Percentiles rank a stretch among this genome's conserved stretches.
These are phyloP conservation scores for Pichia sp. DNA, from an alignment of 1,139 yeast genomes.

Conservation along the genomic window DNA sequence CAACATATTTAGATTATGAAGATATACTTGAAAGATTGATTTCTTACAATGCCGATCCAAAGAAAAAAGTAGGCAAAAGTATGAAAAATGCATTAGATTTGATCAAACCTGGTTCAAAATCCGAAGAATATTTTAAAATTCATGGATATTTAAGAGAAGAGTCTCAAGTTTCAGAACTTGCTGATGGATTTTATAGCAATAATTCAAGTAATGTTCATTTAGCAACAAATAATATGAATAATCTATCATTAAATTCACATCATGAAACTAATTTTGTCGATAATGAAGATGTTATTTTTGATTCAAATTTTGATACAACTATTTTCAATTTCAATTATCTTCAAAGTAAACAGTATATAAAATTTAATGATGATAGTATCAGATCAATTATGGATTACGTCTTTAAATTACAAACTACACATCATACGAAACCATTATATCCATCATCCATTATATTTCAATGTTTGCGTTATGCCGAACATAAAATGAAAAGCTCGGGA, in stretches of 20 bases:
- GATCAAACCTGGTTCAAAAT: conserved; percentile 32
- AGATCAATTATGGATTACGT: conserved; percentile 53
- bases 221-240: conserved; percentile 19
- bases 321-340: conserved; percentile 43
- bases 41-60: conserved; percentile 36
- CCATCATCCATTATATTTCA: conserved; percentile 69
- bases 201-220: conserved; percentile 17
- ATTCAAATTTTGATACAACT: conserved; percentile 14
- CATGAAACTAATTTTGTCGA: conserved; percentile 23
- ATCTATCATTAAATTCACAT: not conserved
- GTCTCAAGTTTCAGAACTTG: not conserved
- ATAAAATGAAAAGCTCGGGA: conserved; percentile 45
- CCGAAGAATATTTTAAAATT: conserved; percentile 34
- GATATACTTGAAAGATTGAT: conserved; percentile 34
- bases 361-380: conserved; percentile 62
- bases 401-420: conserved; percentile 39
- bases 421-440: conserved; percentile 49
- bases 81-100: conserved; percentile 35
- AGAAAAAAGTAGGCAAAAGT: conserved; percentile 29
- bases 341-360: conserved; percentile 43
- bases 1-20: conserved; percentile 34
- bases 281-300: conserved; percentile 23
- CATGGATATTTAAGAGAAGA: conserved; percentile 29
- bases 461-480: conserved; percentile 57
- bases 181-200: conserved; percentile 24